These are phyloP conservation scores for Dissoconium aciculare DNA, from an alignment of 2,329 filamentous ascomycete species.

Conservation along the genomic window DNA sequence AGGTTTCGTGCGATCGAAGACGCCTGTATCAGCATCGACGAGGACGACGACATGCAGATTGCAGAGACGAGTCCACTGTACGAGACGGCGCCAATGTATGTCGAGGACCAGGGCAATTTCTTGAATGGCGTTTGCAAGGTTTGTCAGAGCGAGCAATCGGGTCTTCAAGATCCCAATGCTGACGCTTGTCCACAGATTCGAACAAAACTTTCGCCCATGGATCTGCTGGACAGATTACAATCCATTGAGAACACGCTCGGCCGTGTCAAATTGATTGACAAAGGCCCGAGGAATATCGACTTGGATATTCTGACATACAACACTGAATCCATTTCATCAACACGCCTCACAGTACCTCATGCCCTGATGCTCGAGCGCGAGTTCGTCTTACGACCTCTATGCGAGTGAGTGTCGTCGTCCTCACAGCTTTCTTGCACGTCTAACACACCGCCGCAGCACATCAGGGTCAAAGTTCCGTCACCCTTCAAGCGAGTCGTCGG, in stretches of 20 bases:
- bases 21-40: constrained; percentile 65
- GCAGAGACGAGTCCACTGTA: constrained; percentile 74
- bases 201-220: constrained; percentile 59
- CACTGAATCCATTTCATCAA: constrained; percentile 47
- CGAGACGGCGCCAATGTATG: constrained; percentile 95
- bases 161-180: no score
- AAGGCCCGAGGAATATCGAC: constrained; percentile 88
- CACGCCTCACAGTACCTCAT: constrained; percentile 73
- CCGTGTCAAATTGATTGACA: constrained; percentile 71
- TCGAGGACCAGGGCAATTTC: constrained; percentile 74
- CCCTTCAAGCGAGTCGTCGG: constrained; percentile 22
- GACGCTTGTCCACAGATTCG: constrained; percentile 48
- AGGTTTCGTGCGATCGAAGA: constrained; percentile 71
- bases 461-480: constrained; percentile 3
- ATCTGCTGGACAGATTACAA: constrained; percentile 67
- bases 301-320: constrained; percentile 82
- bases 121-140: constrained; percentile 90
- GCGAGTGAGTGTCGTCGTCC: constrained; percentile 43
- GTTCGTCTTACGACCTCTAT: constrained; percentile 79
- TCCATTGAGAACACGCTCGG: constrained; percentile 68
- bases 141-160: no score
- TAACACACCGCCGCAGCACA: constrained; percentile 3
- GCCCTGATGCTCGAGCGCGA: constrained; percentile 74
- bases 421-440: background rate
- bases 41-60: constrained; percentile 51